A percentile compares a stretch with the other conserved stretches of the same genome.
Evolutionary conservation across 495 filamentous ascomycete species (phyloP).

Genomic region (Xylaria longipes): DNA sequence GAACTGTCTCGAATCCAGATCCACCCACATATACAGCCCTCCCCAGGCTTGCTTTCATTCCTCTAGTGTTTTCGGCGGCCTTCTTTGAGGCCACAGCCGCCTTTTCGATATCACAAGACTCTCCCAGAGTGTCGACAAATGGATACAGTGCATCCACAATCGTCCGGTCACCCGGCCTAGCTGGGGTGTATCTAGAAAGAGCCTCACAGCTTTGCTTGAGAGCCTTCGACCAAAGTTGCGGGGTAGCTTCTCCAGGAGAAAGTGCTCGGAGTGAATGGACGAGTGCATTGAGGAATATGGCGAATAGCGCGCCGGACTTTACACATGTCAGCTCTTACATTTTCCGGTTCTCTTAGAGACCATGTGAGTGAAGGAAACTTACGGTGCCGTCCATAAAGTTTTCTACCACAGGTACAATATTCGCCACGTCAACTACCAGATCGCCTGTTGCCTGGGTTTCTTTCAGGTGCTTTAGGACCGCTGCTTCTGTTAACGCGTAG

Average conservation of each 20-base stretch:
- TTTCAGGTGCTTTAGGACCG: conserved; percentile 70
- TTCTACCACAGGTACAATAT: conserved; percentile 85
- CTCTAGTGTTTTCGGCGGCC: conserved; percentile 83
- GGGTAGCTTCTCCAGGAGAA: conserved; percentile 48
- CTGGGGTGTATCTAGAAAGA: conserved; percentile 86
- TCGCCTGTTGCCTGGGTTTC: conserved; percentile 67
- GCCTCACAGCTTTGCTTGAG: conserved; percentile 72
- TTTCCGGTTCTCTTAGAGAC: background rate
- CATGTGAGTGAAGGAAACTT: background rate
- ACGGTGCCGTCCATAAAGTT: conserved; percentile 88
- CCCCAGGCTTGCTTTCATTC: conserved; percentile 88
- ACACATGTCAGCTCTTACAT: background rate
- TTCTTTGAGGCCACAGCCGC: conserved; percentile 77
- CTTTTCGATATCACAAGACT: conserved; percentile 66
- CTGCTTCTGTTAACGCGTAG: conserved; percentile 43
- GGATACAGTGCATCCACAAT: conserved; percentile 89
- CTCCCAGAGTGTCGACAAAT: conserved; percentile 74
- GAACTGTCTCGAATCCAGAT: conserved; percentile 77
- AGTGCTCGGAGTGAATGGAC: conserved; percentile 73
- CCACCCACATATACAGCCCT: conserved; percentile 91
- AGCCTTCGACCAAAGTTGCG: conserved; percentile 76
- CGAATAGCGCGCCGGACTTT: conserved; percentile 84
- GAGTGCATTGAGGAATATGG: conserved; percentile 94
- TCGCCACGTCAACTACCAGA: conserved; percentile 70
- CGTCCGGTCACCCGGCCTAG: conserved; percentile 86